Evolutionary conservation across 2,329 filamentous ascomycete species (phyloP), one percentile per base, ranked within the genome.

Genomic region (Triangularia verruculosa): DNA sequence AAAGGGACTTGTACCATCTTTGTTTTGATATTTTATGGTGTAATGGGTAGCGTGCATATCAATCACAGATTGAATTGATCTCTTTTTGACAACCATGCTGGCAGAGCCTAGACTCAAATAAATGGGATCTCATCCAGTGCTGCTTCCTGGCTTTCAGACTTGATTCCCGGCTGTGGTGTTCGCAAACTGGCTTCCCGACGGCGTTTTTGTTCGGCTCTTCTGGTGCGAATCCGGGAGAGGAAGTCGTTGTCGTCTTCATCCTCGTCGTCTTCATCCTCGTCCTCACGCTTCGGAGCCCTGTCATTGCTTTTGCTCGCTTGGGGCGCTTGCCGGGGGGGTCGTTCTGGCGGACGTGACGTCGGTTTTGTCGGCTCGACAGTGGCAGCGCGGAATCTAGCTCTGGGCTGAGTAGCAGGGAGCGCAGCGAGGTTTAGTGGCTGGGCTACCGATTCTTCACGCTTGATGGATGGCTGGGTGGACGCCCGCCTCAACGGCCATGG

Each of bases 111-210:
- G n/a, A 39, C 22, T 54, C 25, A 51, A 12, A 68, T 60, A 60
- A 70, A 71, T 4, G 67, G 69, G 8, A 71, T 70, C 5, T 67
- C 66, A 61, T 69, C 47, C 20, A 70, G 25, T 6, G 60, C 43
- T 43, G 63, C 59, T 4, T 52, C 32, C 24, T 66, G 63, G 43
- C 32, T 65, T 24, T 65, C 68, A 2, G 55, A 64, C 3, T 32
- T 52, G 7, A 64, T 69, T 60, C 12, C 30, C 62, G 61, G 12
- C 17, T 4, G 57, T 34, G 8, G 61, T 34, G 17, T 34, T n/a
- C 47, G 57, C 25, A 28, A n/a, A 13, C 55, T 64, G 9, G 51
- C 53, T 28, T 68, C 54, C 51, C 60, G 59, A 6, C 64, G 62
- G 4, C 67, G 61, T 51, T 56, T 63, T 13, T 68, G 67, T n/a